Percentiles rank a stretch among this genome's conserved stretches.
phyloP scores from a whole-genome alignment of 2,329 filamentous ascomycete species.

The Exophiala viscosa region DNA sequence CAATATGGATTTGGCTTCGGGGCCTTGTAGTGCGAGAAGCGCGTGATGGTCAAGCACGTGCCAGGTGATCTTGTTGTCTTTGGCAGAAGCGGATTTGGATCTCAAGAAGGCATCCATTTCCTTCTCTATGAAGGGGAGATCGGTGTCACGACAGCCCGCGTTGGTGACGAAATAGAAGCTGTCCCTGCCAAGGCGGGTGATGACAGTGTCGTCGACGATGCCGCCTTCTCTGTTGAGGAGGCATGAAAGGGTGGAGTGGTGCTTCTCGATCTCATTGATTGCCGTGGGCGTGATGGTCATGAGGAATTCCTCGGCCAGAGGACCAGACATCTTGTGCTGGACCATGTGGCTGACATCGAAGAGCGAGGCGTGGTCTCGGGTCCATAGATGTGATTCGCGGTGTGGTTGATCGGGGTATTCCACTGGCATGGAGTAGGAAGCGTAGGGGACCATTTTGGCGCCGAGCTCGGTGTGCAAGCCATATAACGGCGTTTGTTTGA shows the following conservation, averaged over 20 bases:
- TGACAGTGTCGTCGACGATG: conserved; percentile 90
- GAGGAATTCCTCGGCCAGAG: conserved; percentile 75
- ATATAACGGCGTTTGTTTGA: conserved; percentile 65
- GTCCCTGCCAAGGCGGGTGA: conserved; percentile 72
- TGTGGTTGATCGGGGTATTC: conserved; percentile 77
- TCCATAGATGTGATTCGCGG: conserved; percentile 83
- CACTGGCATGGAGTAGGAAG: conserved; percentile 87
- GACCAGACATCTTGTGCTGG: conserved; percentile 79
- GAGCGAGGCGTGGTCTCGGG: conserved; percentile 77
- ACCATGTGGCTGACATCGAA: conserved; percentile 98
- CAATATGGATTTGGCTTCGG: conserved; percentile 68
- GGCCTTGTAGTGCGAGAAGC: conserved; percentile 85
- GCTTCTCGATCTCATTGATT: conserved; percentile 59
- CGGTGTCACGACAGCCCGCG: conserved; percentile 85
- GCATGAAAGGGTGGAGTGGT: conserved; percentile 78
- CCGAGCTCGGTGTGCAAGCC: conserved; percentile 73
- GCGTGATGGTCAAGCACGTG: conserved; percentile 68
- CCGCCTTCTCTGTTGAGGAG: conserved; percentile 82
- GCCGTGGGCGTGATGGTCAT: conserved; percentile 78
- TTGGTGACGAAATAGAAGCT: conserved; percentile 94
- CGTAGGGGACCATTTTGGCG: conserved; percentile 96
- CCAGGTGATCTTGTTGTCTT: conserved; percentile 58
- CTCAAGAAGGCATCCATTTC: conserved; percentile 62
- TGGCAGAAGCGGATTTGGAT: conserved; percentile 38
- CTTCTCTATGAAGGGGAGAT: conserved; percentile 69